A percentile compares a stretch with the other conserved stretches of the same genome.
Conservation (phyloP, 305 asterid species). For the Nicotiana rustica region DNA sequence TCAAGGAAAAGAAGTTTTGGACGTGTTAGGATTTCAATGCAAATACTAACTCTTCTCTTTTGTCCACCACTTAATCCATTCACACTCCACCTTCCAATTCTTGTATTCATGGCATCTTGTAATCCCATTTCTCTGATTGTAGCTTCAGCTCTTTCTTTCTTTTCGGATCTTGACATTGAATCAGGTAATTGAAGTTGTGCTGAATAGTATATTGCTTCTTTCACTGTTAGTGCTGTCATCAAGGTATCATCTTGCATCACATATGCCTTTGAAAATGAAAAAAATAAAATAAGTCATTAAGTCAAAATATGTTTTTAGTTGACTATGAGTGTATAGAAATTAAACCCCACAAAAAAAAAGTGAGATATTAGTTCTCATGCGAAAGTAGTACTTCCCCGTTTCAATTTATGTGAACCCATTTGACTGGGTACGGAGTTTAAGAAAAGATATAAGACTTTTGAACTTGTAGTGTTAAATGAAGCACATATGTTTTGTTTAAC, state of each 20-base stretch:
- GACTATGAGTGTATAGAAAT: too few relatives aligned
- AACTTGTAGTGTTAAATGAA: too few relatives aligned
- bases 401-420: too few relatives aligned
- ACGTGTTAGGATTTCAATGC: slow-evolving; percentile 60
- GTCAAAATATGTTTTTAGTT: too few relatives aligned
- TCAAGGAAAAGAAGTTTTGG: slow-evolving; percentile 70
- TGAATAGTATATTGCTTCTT: slow-evolving; percentile 64
- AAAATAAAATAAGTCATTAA: too few relatives aligned
- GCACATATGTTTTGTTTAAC: too few relatives aligned
- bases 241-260: slow-evolving; percentile 71
- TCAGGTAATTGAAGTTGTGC: slow-evolving; percentile 65
- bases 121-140: slow-evolving; percentile 65
- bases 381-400: too few relatives aligned
- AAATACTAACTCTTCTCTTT: slow-evolving; percentile 67
- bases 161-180: slow-evolving; percentile 52
- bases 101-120: slow-evolving; percentile 56
- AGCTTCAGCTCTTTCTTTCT: slow-evolving; percentile 52
- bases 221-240: slow-evolving; percentile 61
- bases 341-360: too few relatives aligned
- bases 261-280: slow-evolving; percentile 48
- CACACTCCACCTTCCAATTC: slow-evolving; percentile 66
- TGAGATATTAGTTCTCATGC: too few relatives aligned
- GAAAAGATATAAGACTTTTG: too few relatives aligned
- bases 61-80: slow-evolving; percentile 75
- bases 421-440: too few relatives aligned